Evolutionary conservation across 2,329 filamentous ascomycete genomes (phyloP).

Genomic region (Amphichorda felina): DNA sequence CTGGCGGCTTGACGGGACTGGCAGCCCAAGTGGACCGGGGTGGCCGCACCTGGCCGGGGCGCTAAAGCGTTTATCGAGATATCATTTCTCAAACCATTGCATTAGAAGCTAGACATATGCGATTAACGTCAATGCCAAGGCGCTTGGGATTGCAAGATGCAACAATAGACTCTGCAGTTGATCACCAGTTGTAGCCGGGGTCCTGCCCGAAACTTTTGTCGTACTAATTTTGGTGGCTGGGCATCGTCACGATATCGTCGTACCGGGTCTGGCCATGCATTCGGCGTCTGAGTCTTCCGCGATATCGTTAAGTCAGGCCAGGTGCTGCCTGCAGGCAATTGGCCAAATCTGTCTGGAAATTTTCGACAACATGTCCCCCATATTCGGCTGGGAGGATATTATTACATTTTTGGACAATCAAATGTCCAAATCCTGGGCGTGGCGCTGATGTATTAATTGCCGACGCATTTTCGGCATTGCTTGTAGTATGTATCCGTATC

Average conservation of each 20-base stretch:
- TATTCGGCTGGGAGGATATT: no score
- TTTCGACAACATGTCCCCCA: no score
- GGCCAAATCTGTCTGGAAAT: no score
- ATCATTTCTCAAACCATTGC: not conserved
- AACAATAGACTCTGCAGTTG: not conserved
- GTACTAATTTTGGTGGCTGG: constrained; percentile 5
- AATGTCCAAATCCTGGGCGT: no score
- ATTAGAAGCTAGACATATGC: not conserved
- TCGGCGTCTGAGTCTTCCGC: not conserved
- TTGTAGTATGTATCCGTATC: no score
- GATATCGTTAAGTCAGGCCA: not conserved
- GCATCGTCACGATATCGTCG: constrained; percentile 3
- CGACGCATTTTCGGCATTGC: constrained; percentile 1
- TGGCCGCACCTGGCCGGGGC: not conserved
- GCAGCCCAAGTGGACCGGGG: constrained; percentile 3
- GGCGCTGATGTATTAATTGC: constrained; percentile 1
- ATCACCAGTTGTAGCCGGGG: not conserved
- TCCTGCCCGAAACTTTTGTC: not conserved
- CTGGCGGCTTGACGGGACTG: constrained; percentile 3
- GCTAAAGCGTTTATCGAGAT: not conserved
- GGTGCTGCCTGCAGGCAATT: not conserved
- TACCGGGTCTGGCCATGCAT: constrained; percentile 1
- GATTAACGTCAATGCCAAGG: constrained; percentile 3
- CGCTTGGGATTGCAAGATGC: not conserved
- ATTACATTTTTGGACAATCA: no score